Evolutionary conservation across 176 grass and related monocot genomes (phyloP).

Genomic region (Oryza brachyantha): DNA sequence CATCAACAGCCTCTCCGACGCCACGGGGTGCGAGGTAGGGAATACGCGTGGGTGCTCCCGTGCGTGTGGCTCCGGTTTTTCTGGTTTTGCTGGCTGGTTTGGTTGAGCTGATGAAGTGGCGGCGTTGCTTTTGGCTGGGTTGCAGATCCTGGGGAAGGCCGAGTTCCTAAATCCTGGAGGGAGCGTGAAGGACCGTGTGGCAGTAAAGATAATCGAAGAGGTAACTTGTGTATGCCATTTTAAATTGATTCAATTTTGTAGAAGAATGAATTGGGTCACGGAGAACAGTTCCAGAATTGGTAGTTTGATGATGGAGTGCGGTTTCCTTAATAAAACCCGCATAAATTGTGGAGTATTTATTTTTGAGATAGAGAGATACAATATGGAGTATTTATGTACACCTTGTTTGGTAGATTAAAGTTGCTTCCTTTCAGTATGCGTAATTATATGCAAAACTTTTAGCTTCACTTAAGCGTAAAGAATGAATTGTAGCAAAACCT

Average conservation of each 20-base stretch:
- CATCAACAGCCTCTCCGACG: conserved; percentile 95
- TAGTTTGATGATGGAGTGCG: not conserved
- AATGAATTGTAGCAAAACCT: too few relatives aligned
- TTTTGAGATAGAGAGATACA: not conserved
- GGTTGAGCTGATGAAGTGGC: conserved; percentile 1
- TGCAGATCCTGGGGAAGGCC: conserved; percentile 94
- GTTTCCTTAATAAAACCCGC: not conserved
- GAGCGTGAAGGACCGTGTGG: conserved; percentile 90
- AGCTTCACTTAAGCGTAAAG: not conserved
- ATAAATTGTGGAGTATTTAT: not conserved
- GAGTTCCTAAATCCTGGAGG: conserved; percentile 98
- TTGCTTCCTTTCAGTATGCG: not conserved
- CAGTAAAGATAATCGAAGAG: conserved; percentile 96
- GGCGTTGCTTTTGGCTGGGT: conserved; percentile 9
- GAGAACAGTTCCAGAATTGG: not conserved
- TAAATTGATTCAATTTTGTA: not conserved
- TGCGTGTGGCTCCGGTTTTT: not conserved
- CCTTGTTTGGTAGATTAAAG: not conserved
- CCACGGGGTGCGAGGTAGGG: conserved; percentile 89
- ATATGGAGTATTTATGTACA: not conserved
- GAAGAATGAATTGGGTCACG: too few relatives aligned
- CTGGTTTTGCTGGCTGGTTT: not conserved
- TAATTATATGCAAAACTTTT: not conserved
- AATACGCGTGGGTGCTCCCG: not conserved
- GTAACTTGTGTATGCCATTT: conserved; percentile 29